Conservation (phyloP, 164 flowering plant species). For the Chloranthus sessilifolius region DNA sequence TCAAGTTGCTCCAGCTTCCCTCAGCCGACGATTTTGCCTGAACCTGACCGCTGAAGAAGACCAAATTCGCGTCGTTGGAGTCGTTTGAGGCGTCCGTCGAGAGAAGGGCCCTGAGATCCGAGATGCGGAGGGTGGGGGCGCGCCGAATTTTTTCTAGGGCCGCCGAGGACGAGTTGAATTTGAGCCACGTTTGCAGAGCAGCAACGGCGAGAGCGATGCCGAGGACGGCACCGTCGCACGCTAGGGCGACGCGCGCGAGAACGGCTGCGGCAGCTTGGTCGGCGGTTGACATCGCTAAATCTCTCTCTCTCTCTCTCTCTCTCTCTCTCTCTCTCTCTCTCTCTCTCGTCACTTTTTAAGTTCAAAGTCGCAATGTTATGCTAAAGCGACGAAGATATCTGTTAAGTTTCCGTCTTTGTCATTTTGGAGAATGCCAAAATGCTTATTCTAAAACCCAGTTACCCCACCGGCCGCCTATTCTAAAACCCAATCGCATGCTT, state of each 20-base stretch:
- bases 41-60: conserved; percentile 63
- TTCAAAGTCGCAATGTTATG: too few relatives aligned
- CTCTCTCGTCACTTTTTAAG: too few relatives aligned
- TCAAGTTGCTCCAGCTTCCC: conserved; percentile 35
- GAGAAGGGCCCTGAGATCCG: conserved; percentile 61
- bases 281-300: conserved; percentile 42
- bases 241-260: conserved; percentile 42
- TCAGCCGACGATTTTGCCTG: conserved; percentile 51
- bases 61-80: conserved; percentile 23
- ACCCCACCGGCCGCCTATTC: too few relatives aligned
- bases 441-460: too few relatives aligned
- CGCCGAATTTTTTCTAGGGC: conserved; percentile 45
- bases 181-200: conserved; percentile 45
- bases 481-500: too few relatives aligned
- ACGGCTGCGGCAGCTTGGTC: conserved; percentile 47
- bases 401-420: too few relatives aligned
- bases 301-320: too few relatives aligned
- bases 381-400: too few relatives aligned
- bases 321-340: too few relatives aligned
- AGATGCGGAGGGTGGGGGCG: conserved; percentile 43
- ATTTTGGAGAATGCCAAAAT: too few relatives aligned
- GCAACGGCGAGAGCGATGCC: conserved; percentile 61
- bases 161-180: conserved; percentile 30
- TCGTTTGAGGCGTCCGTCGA: conserved; percentile 4
- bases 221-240: conserved; percentile 73